Percentiles rank a stretch among this genome's conserved stretches.
These are phyloP conservation scores for Heritiera littoralis DNA, from an alignment of 345 rosid genomes.

Conservation along the genomic window DNA sequence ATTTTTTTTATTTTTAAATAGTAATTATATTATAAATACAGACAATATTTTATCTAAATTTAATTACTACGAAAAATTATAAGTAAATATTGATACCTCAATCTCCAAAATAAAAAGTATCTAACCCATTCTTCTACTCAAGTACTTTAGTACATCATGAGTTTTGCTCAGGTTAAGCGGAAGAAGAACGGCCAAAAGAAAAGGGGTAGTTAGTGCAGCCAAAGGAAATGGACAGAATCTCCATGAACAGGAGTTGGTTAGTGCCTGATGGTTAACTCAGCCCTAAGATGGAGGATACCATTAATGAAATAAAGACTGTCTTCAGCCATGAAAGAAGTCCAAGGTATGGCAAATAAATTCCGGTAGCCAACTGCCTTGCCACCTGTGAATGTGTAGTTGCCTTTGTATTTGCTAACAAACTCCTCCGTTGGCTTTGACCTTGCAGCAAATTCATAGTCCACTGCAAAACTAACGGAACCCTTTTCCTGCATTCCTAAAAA, in stretches of 20 bases:
- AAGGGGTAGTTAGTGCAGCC: constrained; percentile 24
- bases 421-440: constrained; percentile 81
- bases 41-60: no score
- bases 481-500: constrained; percentile 99
- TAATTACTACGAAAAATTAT: no score
- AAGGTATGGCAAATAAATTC: constrained; percentile 78
- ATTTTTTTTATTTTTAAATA: no score
- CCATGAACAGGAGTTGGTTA: constrained; percentile 25
- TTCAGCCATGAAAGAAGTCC: constrained; percentile 80
- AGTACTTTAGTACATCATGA: constrained; percentile 17
- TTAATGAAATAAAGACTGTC: constrained; percentile 86
- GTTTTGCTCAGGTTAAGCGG: constrained; percentile 5
- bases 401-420: constrained; percentile 82
- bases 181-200: neutral
- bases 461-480: constrained; percentile 87
- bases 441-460: constrained; percentile 94
- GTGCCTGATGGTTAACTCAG: constrained; percentile 89
- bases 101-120: constrained; percentile 6
- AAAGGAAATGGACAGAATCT: neutral
- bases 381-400: constrained; percentile 93
- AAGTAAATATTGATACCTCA: neutral
- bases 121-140: constrained; percentile 19
- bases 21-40: no score
- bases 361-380: constrained; percentile 98
- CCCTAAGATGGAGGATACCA: constrained; percentile 89